phyloP scores from a whole-genome alignment of 768 basidiomycete species.

The Suillus placidus region DNA sequence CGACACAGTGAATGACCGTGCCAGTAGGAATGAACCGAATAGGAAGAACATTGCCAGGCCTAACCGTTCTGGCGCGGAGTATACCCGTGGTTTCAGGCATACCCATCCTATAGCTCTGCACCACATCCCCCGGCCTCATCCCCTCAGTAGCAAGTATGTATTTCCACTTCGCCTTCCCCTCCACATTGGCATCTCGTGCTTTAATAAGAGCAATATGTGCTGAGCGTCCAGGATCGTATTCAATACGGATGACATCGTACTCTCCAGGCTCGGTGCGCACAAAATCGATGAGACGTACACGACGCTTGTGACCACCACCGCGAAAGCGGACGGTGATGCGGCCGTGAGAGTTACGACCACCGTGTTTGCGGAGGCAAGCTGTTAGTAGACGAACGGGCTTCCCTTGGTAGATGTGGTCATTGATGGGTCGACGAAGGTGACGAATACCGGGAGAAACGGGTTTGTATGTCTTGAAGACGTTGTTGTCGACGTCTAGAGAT shows the following conservation, averaged over 20 bases:
- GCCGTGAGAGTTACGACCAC: conserved; percentile 84
- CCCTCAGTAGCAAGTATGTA: conserved; percentile 95
- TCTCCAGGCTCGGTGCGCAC: conserved; percentile 73
- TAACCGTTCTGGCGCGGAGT: conserved; percentile 80
- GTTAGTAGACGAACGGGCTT: conserved; percentile 86
- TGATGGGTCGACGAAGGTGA: conserved; percentile 81
- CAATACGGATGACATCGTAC: conserved; percentile 90
- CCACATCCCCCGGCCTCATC: conserved; percentile 82
- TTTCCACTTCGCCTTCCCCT: conserved; percentile 67
- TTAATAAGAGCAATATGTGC: conserved; percentile 92
- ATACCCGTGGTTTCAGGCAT: conserved; percentile 82
- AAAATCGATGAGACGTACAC: conserved; percentile 89
- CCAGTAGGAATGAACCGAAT: conserved; percentile 90
- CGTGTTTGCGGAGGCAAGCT: conserved; percentile 75
- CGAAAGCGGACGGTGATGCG: conserved; percentile 85
- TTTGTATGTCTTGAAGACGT: conserved; percentile 86
- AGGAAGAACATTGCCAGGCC: conserved; percentile 92
- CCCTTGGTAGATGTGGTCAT: conserved; percentile 82
- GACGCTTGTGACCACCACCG: conserved; percentile 89
- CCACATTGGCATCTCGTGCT: conserved; percentile 55
- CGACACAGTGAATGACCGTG: conserved; percentile 85
- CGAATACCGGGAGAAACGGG: conserved; percentile 86
- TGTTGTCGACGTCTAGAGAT: conserved; percentile 45
- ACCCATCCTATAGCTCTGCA: conserved; percentile 83
- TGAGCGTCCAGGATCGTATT: conserved; percentile 93